Percentiles rank a stretch among this genome's conserved stretches.
phyloP scores from a whole-genome alignment of 1,139 yeast species.

The Saccharomyces hybrid region DNA sequence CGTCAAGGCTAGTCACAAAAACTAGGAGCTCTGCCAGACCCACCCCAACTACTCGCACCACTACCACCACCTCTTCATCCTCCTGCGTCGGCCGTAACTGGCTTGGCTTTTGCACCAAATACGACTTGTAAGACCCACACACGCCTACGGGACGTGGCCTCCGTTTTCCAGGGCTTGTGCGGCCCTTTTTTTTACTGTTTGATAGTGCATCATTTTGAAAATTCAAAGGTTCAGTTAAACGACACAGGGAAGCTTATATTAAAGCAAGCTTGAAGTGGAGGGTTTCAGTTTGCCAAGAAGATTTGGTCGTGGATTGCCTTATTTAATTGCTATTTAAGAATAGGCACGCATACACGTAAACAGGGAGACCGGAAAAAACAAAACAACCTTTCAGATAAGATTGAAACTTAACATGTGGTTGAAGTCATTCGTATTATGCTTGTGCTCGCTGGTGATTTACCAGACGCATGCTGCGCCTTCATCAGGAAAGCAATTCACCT shows the following conservation, averaged over 20 bases:
- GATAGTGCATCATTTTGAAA: not conserved
- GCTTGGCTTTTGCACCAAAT: conserved; percentile 33
- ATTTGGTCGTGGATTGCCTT: not conserved
- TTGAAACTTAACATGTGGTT: not conserved
- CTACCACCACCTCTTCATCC: conserved; percentile 16
- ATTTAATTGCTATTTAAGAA: not conserved
- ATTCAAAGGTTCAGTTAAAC: not conserved
- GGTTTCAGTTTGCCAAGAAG: not conserved
- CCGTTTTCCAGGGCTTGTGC: not conserved
- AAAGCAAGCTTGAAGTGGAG: not conserved
- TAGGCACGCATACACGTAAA: not conserved
- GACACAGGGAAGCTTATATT: conserved; percentile 1
- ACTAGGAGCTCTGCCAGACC: conserved; percentile 12
- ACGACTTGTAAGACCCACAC: conserved; percentile 9
- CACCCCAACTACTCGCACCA: conserved; percentile 13
- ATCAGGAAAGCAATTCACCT: conserved; percentile 1
- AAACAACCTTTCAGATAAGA: not conserved
- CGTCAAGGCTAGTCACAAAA: conserved; percentile 23
- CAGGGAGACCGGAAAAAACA: not conserved
- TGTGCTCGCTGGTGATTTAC: not conserved
- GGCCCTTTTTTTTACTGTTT: not conserved
- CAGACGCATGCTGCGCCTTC: not conserved
- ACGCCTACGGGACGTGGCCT: not conserved
- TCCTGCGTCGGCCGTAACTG: conserved; percentile 33
- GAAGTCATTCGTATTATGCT: not conserved